These are phyloP conservation scores for Strobilomyces dryophilus DNA, from an alignment of 768 basidiomycete genomes.

Conservation along the genomic window DNA sequence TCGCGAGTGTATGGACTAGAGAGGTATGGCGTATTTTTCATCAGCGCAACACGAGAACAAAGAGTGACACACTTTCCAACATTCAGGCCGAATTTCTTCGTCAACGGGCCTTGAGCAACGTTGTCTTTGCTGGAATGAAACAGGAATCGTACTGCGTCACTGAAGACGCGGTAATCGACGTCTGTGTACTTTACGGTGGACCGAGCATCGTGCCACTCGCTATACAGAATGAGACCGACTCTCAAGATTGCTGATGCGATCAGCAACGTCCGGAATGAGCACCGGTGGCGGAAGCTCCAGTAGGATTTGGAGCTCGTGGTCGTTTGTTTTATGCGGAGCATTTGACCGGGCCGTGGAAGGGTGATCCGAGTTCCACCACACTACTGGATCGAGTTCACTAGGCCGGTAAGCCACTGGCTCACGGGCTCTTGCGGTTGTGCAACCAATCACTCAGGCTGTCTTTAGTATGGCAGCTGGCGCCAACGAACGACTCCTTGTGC, in stretches of 20 bases:
- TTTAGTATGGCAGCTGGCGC: conserved; percentile 11
- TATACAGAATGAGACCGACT: conserved; percentile 71
- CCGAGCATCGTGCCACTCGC: conserved; percentile 84
- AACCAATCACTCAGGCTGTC: neutral
- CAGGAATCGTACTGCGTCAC: conserved; percentile 79
- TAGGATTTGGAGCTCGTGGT: neutral
- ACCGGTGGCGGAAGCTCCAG: conserved; percentile 4
- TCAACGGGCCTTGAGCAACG: conserved; percentile 58
- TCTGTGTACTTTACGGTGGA: conserved; percentile 96
- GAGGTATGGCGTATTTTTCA: conserved; percentile 4
- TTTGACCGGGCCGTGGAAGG: no score
- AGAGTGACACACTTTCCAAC: conserved; percentile 73
- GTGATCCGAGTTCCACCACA: no score
- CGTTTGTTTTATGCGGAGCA: neutral
- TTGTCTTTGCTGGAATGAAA: conserved; percentile 47
- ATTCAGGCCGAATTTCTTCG: conserved; percentile 32
- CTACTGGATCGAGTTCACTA: no score
- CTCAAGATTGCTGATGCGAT: conserved; percentile 54
- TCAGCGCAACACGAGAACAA: neutral
- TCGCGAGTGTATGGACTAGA: conserved; percentile 83
- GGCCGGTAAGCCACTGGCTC: no score
- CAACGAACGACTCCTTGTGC: conserved; percentile 51
- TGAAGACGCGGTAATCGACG: conserved; percentile 94
- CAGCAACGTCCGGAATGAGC: conserved; percentile 52
- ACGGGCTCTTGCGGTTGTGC: neutral